These are phyloP conservation scores for Pyricularia grisea DNA, from an alignment of 2,329 filamentous ascomycete genomes.

Conservation along the genomic window DNA sequence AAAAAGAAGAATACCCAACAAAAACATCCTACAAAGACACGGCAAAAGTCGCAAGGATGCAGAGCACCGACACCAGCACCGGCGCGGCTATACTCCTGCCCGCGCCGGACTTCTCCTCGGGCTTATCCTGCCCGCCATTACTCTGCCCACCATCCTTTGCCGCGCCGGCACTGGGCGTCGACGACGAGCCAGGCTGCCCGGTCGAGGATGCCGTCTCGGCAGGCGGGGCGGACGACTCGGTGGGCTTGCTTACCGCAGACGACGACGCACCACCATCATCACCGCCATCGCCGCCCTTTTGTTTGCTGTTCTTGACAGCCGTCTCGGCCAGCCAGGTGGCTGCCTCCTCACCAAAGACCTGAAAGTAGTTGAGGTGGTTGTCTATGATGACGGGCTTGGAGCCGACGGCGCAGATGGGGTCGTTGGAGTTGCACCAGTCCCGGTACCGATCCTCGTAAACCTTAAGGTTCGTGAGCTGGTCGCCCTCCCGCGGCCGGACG, in stretches of 20 bases:
- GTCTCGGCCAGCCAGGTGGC: conserved; percentile 10
- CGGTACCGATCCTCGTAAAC: conserved; percentile 17
- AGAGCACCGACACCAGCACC: background rate
- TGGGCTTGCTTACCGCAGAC: background rate
- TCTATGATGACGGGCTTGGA: conserved; percentile 6
- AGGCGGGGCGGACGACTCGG: background rate
- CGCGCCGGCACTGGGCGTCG: background rate
- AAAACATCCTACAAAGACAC: background rate
- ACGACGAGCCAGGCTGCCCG: background rate
- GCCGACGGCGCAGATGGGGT: conserved; percentile 28
- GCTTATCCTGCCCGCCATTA: too few relatives aligned
- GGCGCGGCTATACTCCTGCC: background rate
- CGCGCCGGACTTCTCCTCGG: background rate
- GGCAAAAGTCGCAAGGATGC: background rate
- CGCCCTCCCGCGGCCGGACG: conserved; percentile 19
- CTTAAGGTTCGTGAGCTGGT: conserved; percentile 18
- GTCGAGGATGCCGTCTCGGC: background rate
- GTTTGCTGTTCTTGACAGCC: background rate
- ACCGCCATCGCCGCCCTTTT: background rate
- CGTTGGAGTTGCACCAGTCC: conserved; percentile 25
- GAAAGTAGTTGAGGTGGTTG: conserved; percentile 26
- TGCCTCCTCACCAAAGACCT: conserved; percentile 17
- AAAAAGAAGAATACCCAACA: too few relatives aligned
- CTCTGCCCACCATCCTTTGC: background rate
- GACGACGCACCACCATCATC: background rate